These are phyloP conservation scores for Naganishia antarctica DNA, from an alignment of 768 basidiomycete genomes.

Conservation along the genomic window DNA sequence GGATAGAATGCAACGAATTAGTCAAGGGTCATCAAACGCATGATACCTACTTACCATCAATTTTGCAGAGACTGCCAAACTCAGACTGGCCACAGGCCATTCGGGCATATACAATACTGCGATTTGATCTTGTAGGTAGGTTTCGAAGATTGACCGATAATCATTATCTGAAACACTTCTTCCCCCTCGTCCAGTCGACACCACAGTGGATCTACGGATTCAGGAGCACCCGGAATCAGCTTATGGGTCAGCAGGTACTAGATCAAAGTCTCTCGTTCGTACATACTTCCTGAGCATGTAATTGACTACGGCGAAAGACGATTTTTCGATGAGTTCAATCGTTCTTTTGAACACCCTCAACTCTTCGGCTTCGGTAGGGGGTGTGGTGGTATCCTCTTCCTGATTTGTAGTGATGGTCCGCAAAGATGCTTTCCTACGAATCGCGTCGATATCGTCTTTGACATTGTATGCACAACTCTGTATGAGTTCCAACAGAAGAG, in stretches of 20 bases:
- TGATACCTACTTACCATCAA: slow-evolving; percentile 71
- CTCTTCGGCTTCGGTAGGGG: slow-evolving; percentile 36
- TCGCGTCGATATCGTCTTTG: slow-evolving; percentile 51
- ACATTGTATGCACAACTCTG: slow-evolving; percentile 90
- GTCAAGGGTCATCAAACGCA: too few relatives aligned
- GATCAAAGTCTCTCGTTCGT: too few relatives aligned
- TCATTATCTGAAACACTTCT: slow-evolving; percentile 52
- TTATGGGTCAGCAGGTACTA: not conserved
- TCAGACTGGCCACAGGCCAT: slow-evolving; percentile 86
- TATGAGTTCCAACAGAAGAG: slow-evolving; percentile 87
- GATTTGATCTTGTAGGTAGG: slow-evolving; percentile 78
- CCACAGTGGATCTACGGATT: not conserved
- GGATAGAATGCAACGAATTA: too few relatives aligned
- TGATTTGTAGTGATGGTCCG: slow-evolving; percentile 52
- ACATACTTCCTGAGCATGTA: slow-evolving; percentile 21
- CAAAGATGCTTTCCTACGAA: slow-evolving; percentile 9
- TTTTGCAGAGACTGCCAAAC: slow-evolving; percentile 73
- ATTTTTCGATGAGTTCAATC: slow-evolving; percentile 21
- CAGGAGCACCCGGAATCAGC: too few relatives aligned
- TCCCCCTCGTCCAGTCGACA: slow-evolving; percentile 12
- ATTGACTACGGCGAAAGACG: slow-evolving; percentile 9
- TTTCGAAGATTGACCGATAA: slow-evolving; percentile 87
- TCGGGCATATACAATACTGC: slow-evolving; percentile 89
- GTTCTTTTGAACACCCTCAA: slow-evolving; percentile 46
- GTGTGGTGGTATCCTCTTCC: slow-evolving; percentile 59